Conservation (phyloP, 441 rosid species). For the Gossypium gossypioides region DNA sequence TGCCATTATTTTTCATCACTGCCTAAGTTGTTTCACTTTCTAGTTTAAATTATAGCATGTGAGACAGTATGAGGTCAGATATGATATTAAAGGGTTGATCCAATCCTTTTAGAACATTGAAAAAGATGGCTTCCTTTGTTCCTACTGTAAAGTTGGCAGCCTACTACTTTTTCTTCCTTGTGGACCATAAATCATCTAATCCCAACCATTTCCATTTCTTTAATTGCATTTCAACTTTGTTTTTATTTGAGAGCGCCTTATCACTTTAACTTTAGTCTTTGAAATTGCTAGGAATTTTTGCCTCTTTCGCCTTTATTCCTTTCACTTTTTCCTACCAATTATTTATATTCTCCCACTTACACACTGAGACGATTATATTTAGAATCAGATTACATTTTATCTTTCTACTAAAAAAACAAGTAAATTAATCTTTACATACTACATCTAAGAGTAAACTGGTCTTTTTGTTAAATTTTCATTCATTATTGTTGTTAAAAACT, state of each 20-base stretch:
- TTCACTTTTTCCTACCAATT: background rate
- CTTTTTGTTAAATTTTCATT: too few relatives aligned
- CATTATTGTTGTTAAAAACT: too few relatives aligned
- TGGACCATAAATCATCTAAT: slow-evolving; percentile 14
- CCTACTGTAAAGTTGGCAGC: slow-evolving; percentile 20
- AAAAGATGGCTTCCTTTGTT: background rate
- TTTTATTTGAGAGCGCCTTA: background rate
- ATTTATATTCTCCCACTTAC: background rate
- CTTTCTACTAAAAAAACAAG: too few relatives aligned
- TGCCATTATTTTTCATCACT: background rate
- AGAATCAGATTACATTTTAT: too few relatives aligned
- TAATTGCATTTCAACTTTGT: background rate
- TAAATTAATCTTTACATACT: too few relatives aligned
- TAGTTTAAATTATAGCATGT: background rate
- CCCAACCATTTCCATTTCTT: background rate
- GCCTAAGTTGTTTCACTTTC: slow-evolving; percentile 13
- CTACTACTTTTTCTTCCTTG: slow-evolving; percentile 10
- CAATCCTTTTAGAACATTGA: background rate
- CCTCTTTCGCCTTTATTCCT: background rate
- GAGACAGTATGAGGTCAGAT: background rate
- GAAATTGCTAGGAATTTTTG: background rate
- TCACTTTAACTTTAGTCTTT: background rate
- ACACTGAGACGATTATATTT: too few relatives aligned
- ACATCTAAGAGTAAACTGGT: too few relatives aligned
- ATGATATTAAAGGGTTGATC: background rate